Percentiles rank a stretch among this genome's conserved stretches.
Conservation (phyloP, 2,329 filamentous ascomycete species). For the Fusarium solani-melongenae region DNA sequence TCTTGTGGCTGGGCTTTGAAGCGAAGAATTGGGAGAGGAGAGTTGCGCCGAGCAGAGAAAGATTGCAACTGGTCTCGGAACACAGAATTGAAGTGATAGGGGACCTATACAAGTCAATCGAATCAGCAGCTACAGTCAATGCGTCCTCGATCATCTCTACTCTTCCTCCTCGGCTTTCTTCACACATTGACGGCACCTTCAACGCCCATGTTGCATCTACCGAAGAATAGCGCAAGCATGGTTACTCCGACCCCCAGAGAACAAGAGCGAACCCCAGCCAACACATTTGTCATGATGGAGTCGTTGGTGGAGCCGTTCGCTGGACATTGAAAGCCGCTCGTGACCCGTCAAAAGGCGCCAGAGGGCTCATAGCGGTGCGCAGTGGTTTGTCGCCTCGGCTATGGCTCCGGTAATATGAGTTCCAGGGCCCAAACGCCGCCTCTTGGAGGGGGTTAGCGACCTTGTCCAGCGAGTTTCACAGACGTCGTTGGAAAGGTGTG, state of each 20-base stretch:
- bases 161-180: not conserved
- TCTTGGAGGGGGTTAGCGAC: slow-evolving; percentile 21
- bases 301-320: slow-evolving; percentile 20
- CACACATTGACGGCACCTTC: not conserved
- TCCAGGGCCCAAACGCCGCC: slow-evolving; percentile 17
- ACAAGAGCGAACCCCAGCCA: slow-evolving; percentile 33
- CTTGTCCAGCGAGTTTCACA: slow-evolving; percentile 19
- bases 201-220: not conserved
- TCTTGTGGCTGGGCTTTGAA: not conserved
- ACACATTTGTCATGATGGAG: slow-evolving; percentile 39
- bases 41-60: not conserved
- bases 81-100: not conserved
- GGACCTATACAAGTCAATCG: not conserved
- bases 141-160: not conserved
- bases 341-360: slow-evolving; percentile 26
- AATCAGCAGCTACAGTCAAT: not conserved
- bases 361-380: not conserved
- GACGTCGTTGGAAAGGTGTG: slow-evolving; percentile 53
- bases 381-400: slow-evolving; percentile 31
- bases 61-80: not conserved
- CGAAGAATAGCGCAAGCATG: not conserved
- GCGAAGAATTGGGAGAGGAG: not conserved
- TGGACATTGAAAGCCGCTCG: slow-evolving; percentile 37
- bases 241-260: not conserved
- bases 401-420: slow-evolving; percentile 33